Base-by-base conservation (phyloP, 108 stramenopile species). In the Stephanodiscus triporus region DNA sequence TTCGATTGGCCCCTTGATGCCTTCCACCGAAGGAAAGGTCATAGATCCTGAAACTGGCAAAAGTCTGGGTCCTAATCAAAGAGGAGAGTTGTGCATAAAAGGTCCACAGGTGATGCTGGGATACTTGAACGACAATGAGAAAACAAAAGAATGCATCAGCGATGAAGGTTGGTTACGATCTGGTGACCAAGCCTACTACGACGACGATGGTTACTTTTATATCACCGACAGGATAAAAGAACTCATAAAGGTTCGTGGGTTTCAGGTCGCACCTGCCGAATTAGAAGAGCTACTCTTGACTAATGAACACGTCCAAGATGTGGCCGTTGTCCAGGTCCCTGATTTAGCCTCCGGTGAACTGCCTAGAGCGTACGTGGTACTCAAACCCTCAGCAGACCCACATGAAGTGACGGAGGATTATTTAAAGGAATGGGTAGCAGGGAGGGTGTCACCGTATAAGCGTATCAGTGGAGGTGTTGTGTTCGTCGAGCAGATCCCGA, bases 221-320 rank as follows among this genome's bases (percentile, higher is more conserved):
- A 93, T 98, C 57, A 88, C 87, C 0, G 97, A 98, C 75, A 78
- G 97, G 20, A 81, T 93, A 56, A 97, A 98, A 87, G 97, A 98
- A 73, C 75, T 98, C 34, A 98, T 98, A 76, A 98, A 98, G 83
- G 89, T 92, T 16, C 92, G 94, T 38, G 97, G 96, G 27, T 92
- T 87, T 70, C 96, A 87, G 68, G 96, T 98, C 19, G 93, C 97
- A 34, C 97, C 97, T 17, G 97, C 97, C 1, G 97, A 97, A 67
- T 84, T 97, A 59, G 97, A 97, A 73, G 93, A 88, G n/a, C 66
- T 96, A n/a, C 49, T 97, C 9, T 71, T 93, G 9, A 86, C 85
- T 17, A 77, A 95, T 83, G 88, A 89, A 30, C 56, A 82, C 6
- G 85, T 97, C n/a, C 72, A 85, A 19, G 97, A 97, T 80, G 87